Conservation (phyloP, 345 rosid species). For the Acer negundo region DNA sequence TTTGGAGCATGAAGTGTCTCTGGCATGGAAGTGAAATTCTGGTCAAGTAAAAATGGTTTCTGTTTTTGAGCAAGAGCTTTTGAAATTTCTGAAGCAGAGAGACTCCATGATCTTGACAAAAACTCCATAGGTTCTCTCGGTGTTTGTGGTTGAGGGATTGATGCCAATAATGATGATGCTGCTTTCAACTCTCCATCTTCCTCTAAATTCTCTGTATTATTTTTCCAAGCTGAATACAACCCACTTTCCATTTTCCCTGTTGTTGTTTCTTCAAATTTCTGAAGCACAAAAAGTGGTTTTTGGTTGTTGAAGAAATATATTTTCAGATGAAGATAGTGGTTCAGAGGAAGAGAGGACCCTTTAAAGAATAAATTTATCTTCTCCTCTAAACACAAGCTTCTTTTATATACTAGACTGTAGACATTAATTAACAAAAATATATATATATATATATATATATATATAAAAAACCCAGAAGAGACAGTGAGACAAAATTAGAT, state of each 20-base stretch:
- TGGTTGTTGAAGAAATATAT: not conserved
- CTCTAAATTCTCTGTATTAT: conserved; percentile 51
- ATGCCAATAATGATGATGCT: conserved; percentile 40
- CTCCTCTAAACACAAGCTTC: conserved; percentile 14
- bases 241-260: conserved; percentile 55
- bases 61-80: conserved; percentile 85
- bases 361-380: conserved; percentile 5
- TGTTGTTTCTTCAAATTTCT: conserved; percentile 7
- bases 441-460: not conserved
- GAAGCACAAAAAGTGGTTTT: not conserved
- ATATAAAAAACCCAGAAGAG: not conserved
- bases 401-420: conserved; percentile 12
- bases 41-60: conserved; percentile 42
- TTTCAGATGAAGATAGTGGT: conserved; percentile 4
- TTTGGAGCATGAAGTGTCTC: conserved; percentile 48
- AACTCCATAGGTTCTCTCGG: conserved; percentile 96
- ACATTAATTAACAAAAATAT: not conserved
- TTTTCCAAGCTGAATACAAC: conserved; percentile 46
- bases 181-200: conserved; percentile 50
- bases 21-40: conserved; percentile 32
- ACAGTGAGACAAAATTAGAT: conserved; percentile 29
- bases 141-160: conserved; percentile 73
- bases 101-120: conserved; percentile 89
- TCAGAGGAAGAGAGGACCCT: not conserved
- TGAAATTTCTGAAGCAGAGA: conserved; percentile 86